Base-by-base conservation (phyloP, 352 stramenopile species). In the Phytophthora sp. region DNA sequence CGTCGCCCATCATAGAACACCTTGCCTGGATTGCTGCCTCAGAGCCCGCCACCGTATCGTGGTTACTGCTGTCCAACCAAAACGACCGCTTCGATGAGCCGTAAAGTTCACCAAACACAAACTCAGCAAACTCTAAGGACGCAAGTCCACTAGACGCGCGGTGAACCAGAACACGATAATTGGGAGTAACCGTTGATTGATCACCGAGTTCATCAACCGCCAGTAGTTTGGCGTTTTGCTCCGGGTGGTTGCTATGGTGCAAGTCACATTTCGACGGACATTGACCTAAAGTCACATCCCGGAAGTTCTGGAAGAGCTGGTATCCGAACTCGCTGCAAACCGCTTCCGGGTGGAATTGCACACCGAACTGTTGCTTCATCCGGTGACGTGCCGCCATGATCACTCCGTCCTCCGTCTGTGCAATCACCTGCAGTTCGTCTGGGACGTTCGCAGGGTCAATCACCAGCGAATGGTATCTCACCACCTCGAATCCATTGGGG, bases 311-410 rank as follows among this genome's bases (percentile, higher is more conserved):
- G 24, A 98, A 82, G 23, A 98, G 66, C 52, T 95, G 80, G 54
- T 89, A 89, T 3, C 92, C 92, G 51, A 84, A 89, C 32, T 75
- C 60, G 32, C 67, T 98, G 61, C 95, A 97, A 45, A 99, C 95
- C 5, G 87, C 95, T 73, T 99, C 97, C 1, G 97, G 97, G 66
- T 99, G 97, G 79, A 99, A 99, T 73, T 99, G 97, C 27, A 99
- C 93, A 44, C 96, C 96, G 68, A 94, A 98, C 62, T 98, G 94
- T 39, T 81, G 89, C 76, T 90, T 87, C 5, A 59, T 54, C 8
- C 66, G 62, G 70, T 99, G 93, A 51, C 80, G 61, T 21, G 99
- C 62, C 5, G 77, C 96, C 94, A 99, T 98, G 44, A 97, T 79
- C 20, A 92, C 77, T 18, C 78, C 71, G 61, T 91, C 82, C 39